A percentile compares a stretch with the other conserved stretches of the same genome.
Evolutionary conservation across 192 early-diverging fungal species (phyloP).

Genomic region (Cetraspora pellucida): DNA sequence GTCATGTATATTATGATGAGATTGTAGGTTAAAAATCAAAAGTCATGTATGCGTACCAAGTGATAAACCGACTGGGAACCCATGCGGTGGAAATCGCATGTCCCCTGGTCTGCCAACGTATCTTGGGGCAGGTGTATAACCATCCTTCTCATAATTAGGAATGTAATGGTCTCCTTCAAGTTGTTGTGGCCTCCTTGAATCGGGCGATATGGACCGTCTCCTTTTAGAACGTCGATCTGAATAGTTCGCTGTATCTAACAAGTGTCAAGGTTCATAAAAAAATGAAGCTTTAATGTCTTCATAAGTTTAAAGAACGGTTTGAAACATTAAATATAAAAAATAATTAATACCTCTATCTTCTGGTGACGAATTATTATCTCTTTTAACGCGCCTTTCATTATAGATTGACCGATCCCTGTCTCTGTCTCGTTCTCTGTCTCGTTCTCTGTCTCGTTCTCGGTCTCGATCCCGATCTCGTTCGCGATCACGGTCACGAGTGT

Average conservation of each 20-base stretch:
- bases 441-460: conserved; percentile 17
- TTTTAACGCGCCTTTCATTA: background rate
- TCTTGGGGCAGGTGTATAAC: conserved; percentile 62
- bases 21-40: background rate
- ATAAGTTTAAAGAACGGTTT: background rate
- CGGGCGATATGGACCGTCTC: conserved; percentile 24
- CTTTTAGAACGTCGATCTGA: conserved; percentile 31
- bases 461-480: conserved; percentile 26
- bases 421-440: conserved; percentile 27
- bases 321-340: background rate
- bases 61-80: conserved; percentile 28
- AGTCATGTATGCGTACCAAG: conserved; percentile 25
- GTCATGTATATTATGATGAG: background rate
- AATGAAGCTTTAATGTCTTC: background rate
- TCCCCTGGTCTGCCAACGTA: conserved; percentile 48
- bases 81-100: conserved; percentile 25
- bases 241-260: background rate
- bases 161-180: conserved; percentile 75
- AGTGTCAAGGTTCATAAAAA: background rate
- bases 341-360: conserved; percentile 29
- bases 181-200: conserved; percentile 1
- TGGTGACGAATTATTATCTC: conserved; percentile 4
- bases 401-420: conserved; percentile 3
- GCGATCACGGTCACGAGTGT: conserved; percentile 29
- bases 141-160: conserved; percentile 85